Base-by-base conservation (phyloP, 2,329 filamentous ascomycete genomes). In the Niveomyces coronatus region DNA sequence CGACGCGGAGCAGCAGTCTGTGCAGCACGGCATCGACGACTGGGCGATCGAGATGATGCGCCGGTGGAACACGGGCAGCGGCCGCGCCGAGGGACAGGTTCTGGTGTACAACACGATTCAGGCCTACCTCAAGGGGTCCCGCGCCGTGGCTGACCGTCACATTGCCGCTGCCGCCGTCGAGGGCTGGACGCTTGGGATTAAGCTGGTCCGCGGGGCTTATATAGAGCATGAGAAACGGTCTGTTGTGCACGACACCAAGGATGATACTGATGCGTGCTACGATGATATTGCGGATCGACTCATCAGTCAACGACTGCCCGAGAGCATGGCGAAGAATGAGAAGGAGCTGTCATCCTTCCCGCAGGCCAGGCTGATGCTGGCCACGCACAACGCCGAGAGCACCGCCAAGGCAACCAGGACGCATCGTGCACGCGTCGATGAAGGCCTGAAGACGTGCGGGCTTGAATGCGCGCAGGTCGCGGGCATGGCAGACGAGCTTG, bases 401-500 rank as follows among this genome's bases (percentile, higher is more conserved):
- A 76, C 88, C 7, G 56, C 62, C 17, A 62, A 60, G 40, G 69
- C 67, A 3, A 63, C 64, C 28, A 55, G 53, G 3, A 26, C 39
- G 33, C 39, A 41, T 33, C 22, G 23, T 8, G 22, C 17, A n/a
- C 39, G 39, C 32, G 16, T 41, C 33, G 27, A 28, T 33, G 33
- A 36, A 32, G 39, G 22, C 39, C 23, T 16, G 39, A 7, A 27
- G 22, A 41, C 39, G 14, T 41, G 39, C 39, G 48, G 73, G 8
- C 55, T 69, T 16, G 61, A 61, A 49, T 51, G 42, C 9, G 60
- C 80, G 2, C 85, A 91, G 60, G 69, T 93, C 3, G 80, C 85
- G 62, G 85, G 86, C 23, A 94, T 94, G 86, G 86, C 86, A 2
- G 86, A 93, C 49, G 85, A 93, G 53, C 75, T 93, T 26, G 82